Evolutionary conservation across 371 early-diverging fungal genomes (phyloP).

Genomic region (Choanephora cucurbitarum): DNA sequence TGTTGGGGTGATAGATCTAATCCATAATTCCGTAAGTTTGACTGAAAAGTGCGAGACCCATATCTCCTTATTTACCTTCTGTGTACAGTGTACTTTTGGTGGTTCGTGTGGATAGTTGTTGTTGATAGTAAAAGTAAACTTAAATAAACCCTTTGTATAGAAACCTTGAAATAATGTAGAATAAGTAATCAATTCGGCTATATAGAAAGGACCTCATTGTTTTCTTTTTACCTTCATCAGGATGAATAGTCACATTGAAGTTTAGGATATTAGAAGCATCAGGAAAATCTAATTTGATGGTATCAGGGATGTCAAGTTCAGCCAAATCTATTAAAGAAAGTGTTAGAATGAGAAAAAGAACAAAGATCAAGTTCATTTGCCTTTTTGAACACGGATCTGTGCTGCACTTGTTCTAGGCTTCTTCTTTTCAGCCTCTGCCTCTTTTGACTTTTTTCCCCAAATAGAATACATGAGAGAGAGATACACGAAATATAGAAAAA

Average conservation of each 20-base stretch:
- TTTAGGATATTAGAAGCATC: constrained; percentile 83
- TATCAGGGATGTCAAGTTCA: constrained; percentile 83
- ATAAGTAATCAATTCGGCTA: too few species aligned
- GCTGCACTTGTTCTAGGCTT: constrained; percentile 88
- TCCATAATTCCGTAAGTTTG: too few species aligned
- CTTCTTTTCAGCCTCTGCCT: constrained; percentile 72
- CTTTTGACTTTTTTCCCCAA: constrained; percentile 85
- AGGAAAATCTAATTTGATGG: constrained; percentile 79
- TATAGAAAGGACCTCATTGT: too few species aligned
- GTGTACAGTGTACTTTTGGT: constrained; percentile 95
- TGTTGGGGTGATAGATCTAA: constrained; percentile 98
- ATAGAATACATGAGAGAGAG: constrained; percentile 43
- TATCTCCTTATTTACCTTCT: constrained; percentile 68
- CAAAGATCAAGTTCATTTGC: too few species aligned
- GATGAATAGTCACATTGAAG: constrained; percentile 82
- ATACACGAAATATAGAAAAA: too few species aligned
- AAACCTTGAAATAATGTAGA: constrained; percentile 74
- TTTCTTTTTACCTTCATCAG: constrained; percentile 91
- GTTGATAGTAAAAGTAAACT: constrained; percentile 89
- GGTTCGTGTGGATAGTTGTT: constrained; percentile 98
- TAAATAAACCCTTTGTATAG: constrained; percentile 92
- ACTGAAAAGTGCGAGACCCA: too few species aligned
- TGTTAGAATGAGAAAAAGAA: background rate
- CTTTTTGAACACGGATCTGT: constrained; percentile 92
- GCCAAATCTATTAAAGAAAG: constrained; percentile 68